Conservation (phyloP, 345 rosid species). For the Dipteronia sinensis region DNA sequence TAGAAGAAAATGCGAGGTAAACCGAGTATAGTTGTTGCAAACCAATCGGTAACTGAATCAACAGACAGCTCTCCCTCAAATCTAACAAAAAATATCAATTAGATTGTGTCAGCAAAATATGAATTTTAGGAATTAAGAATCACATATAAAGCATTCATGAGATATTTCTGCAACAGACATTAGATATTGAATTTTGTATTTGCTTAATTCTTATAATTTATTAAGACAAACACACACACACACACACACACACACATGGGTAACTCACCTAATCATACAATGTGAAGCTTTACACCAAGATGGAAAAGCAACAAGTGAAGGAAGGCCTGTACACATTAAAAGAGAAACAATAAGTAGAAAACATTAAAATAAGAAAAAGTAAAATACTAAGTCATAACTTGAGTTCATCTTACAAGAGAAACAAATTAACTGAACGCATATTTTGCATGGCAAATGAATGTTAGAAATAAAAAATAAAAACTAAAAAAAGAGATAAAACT, state of each 20-base stretch:
- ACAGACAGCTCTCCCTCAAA: constrained; percentile 71
- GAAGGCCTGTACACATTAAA: constrained; percentile 60
- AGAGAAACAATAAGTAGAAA: constrained; percentile 25
- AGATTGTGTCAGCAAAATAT: constrained; percentile 4
- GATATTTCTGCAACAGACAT: background rate
- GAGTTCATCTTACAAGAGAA: background rate
- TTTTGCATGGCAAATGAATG: background rate
- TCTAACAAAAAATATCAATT: constrained; percentile 41
- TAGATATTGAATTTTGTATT: background rate
- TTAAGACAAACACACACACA: background rate
- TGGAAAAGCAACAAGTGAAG: constrained; percentile 77
- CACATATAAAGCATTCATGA: background rate
- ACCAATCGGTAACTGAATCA: constrained; percentile 86
- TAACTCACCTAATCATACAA: constrained; percentile 73
- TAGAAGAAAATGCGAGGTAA: constrained; percentile 87
- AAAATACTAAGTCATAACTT: background rate
- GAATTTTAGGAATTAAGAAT: background rate
- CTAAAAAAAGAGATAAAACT: background rate
- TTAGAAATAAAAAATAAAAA: background rate
- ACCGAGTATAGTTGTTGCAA: constrained; percentile 62
- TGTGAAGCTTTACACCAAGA: constrained; percentile 62
- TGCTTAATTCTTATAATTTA: background rate
- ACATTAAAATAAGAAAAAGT: constrained; percentile 22
- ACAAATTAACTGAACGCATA: background rate
- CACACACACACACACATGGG: background rate